phyloP scores from a whole-genome alignment of 768 basidiomycete species.

The Trametes maxima region DNA sequence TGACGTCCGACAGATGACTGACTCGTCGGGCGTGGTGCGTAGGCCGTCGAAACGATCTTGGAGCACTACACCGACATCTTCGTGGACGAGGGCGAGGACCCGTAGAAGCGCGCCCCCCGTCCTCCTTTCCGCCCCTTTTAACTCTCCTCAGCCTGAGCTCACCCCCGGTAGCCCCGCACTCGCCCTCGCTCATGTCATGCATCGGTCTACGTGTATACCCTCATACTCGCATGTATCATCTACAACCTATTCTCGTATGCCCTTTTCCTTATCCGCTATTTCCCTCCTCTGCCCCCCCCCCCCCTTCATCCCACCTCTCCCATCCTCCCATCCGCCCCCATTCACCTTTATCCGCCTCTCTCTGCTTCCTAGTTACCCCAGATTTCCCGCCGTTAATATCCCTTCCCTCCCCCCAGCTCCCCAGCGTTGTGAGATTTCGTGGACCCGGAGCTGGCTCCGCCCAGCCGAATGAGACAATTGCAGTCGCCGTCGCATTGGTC shows the following conservation, averaged over 20 bases:
- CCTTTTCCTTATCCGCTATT: not conserved
- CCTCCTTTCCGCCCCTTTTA: slow-evolving; percentile 30
- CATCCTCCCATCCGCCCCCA: not conserved
- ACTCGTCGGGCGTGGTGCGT: not conserved
- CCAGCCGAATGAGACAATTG: slow-evolving; percentile 8
- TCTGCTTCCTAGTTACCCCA: not conserved
- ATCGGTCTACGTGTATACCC: slow-evolving; percentile 19
- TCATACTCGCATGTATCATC: slow-evolving; percentile 22
- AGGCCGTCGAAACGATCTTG: slow-evolving; percentile 96
- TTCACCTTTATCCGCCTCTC: too few relatives aligned
- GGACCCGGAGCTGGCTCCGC: slow-evolving; percentile 20
- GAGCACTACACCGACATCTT: slow-evolving; percentile 96
- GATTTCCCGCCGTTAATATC: slow-evolving; percentile 8
- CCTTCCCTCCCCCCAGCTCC: slow-evolving; percentile 4
- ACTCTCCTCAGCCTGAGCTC: not conserved
- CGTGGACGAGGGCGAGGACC: slow-evolving; percentile 76
- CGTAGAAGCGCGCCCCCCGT: slow-evolving; percentile 18
- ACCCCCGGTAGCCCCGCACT: not conserved
- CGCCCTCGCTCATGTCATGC: not conserved
- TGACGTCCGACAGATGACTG: too few relatives aligned
- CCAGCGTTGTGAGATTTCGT: not conserved
- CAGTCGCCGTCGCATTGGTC: not conserved
- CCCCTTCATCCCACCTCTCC: not conserved
- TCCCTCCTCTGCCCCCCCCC: not conserved
- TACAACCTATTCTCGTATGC: slow-evolving; percentile 17